Conservation (phyloP, 2,329 filamentous ascomycete species). For the Sporothrix pseudoabietina region DNA sequence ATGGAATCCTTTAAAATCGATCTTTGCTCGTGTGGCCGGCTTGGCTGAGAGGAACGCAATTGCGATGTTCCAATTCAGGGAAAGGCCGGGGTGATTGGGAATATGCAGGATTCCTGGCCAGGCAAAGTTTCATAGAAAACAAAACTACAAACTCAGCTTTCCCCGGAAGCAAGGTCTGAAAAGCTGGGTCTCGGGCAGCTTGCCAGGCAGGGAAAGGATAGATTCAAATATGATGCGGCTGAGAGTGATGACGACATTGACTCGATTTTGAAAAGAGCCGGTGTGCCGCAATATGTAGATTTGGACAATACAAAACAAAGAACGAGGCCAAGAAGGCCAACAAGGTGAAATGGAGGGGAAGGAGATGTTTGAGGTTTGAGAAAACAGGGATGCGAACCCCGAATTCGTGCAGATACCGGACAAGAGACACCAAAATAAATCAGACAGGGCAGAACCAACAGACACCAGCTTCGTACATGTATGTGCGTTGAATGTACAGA, state of each 20-base stretch:
- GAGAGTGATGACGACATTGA: not conserved
- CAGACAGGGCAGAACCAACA: not conserved
- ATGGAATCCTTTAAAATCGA: not conserved
- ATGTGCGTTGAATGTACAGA: not conserved
- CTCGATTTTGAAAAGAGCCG: not conserved
- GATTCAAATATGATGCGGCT: not conserved
- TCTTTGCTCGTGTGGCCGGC: not conserved
- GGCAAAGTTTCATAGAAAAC: not conserved
- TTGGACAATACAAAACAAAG: conserved; percentile 8
- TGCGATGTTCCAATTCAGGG: not conserved
- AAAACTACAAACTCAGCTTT: not conserved
- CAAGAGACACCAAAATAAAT: not conserved
- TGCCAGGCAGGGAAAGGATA: not conserved
- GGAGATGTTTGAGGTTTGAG: not conserved
- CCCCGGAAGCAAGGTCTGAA: too few species aligned
- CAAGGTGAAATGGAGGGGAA: not conserved
- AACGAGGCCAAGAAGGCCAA: not conserved
- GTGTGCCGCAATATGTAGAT: not conserved
- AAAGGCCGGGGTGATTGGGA: not conserved
- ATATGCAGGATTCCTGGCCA: not conserved
- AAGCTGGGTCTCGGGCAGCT: too few species aligned
- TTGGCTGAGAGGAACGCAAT: not conserved
- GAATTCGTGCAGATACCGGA: conserved; percentile 1
- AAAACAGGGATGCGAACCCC: not conserved
- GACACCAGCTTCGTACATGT: not conserved